Conservation (phyloP, 2,329 filamentous ascomycete species). For the Colletotrichum somersetense region DNA sequence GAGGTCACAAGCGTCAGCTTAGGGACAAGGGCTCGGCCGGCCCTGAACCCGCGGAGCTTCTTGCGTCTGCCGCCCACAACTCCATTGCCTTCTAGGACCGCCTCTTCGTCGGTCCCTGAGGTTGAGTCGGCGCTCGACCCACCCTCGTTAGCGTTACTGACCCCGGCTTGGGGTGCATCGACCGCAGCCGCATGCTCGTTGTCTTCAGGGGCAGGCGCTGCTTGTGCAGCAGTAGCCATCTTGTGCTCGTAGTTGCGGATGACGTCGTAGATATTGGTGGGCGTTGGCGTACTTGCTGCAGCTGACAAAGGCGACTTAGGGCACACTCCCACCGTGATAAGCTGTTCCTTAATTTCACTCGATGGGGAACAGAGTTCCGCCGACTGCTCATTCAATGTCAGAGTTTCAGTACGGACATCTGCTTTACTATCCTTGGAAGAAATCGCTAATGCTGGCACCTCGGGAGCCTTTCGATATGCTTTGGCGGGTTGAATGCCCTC, state of each 20-base stretch:
- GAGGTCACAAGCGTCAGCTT: constrained; percentile 53
- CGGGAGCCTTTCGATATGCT: background rate
- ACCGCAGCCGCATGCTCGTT: background rate
- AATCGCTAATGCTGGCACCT: background rate
- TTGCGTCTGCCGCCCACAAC: constrained; percentile 49
- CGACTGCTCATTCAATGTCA: background rate
- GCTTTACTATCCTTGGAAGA: background rate
- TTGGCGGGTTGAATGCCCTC: background rate
- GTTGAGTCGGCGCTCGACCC: constrained; percentile 13
- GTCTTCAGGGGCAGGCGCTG: background rate
- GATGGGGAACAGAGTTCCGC: no score
- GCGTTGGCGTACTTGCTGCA: constrained; percentile 28
- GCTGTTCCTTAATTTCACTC: constrained; percentile 27
- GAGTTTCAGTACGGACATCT: background rate
- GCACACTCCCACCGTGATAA: constrained; percentile 18
- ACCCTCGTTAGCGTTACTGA: constrained; percentile 2
- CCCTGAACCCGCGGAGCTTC: constrained; percentile 49
- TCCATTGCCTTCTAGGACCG: constrained; percentile 50
- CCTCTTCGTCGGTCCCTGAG: constrained; percentile 34
- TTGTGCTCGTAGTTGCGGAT: constrained; percentile 42
- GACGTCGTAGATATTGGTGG: constrained; percentile 40
- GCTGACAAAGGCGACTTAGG: constrained; percentile 10
- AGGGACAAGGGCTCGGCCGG: constrained; percentile 47
- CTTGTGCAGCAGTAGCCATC: constrained; percentile 21
- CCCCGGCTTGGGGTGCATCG: constrained; percentile 3